Evolutionary conservation across 2,329 filamentous ascomycete species (phyloP), one percentile per base, ranked within the genome.

Genomic region (Taxawa tesnikishii): DNA sequence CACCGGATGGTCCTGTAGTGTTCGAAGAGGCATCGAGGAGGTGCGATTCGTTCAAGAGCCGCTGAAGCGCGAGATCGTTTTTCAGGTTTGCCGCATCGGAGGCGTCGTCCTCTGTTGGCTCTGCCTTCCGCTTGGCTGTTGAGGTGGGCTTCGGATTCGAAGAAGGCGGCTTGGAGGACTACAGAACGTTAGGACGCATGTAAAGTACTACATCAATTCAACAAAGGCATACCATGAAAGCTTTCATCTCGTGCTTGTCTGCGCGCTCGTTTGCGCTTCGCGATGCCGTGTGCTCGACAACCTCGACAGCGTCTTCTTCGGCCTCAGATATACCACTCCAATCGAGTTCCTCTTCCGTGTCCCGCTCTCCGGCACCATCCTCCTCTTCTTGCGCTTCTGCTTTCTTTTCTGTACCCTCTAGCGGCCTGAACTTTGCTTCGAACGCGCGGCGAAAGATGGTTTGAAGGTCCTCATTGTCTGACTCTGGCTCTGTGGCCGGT

Each of bases 1-100:
- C 77, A 33, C 87, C 87, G 11, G 58, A 51, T 14, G 70, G 63
- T n/a, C 58, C 49, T 13, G 70, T 62, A 3, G 68, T 62, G 34
- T 67, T 62, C 16, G 63, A 61, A 10, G 68, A 63, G 1, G 70
- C 62, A 29, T 75, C 70, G 36, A 96, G 75, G 38, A 96, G 77
- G 58, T 94, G 85, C 0, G 87, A 94, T 65, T 98, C 90, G 44
- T 79, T 71, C 36, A 98, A 74, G 25, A 98, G 75, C 28, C 85
- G 79, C 55, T 94, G 88, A 10, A 98, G 75, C 24, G 83, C 87
- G 33, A 94, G 75, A 55, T 96, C 90, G 55, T 94, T 87, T 53
- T 87, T 85, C 12, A 96, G 68, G 39, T 93, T 80, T 8, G 62
- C 55, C 15, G 64, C 55, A 50, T 79, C 75, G 12, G 70, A 57